Evolutionary conservation across 352 stramenopile species (phyloP), one percentile per base, ranked within the genome.

Genomic region (Phytopythium mirpurense): DNA sequence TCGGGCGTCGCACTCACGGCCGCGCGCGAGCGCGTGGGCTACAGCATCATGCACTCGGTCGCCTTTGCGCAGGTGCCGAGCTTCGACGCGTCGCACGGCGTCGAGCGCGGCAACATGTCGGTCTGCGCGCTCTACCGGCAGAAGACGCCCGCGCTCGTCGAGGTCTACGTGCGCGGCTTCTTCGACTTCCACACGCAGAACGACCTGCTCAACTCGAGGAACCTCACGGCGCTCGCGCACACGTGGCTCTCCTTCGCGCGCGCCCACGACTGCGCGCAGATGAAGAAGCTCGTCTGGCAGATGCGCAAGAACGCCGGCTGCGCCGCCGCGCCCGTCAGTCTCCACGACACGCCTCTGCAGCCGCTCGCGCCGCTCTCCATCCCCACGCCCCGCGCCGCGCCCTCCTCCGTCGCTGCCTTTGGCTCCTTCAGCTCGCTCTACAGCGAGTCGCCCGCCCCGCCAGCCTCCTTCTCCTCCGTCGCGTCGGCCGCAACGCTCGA

Each of bases 211-310:
- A 74, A 71, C 35, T 69, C 51, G 8, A 61, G 79, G 51, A 65
- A 63, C 6, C 64, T 77, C 0, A 61, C 75, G 35, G 42, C 69
- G 23, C 66, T 77, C 10, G 54, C 69, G 7, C 50, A 64, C 31
- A 64, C 75, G 29, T 71, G 70, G 48, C n/a, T 58, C 9, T 71
- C 51, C 2, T 70, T 76, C 45, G 41, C 65, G 6, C 61, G 60
- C 15, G 65, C 72, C n/a, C 26, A 34, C 15, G 50, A 75, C 10
- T 79, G 70, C 21, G 60, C 65, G 2, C 51, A 66, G 11, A 77
- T 80, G 69, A 82, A 85, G 54, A 85, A 82, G 45, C 46, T 85
- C 18, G 65, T 73, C 21, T 80, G 63, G 73, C 67, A 56, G 34
- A 68, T 67, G 65, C 72, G 52, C 38, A 72, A 66, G 40, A 62